Evolutionary conservation across 495 filamentous ascomycete genomes (phyloP).

Genomic region (Hyaloscypha hepaticicola): DNA sequence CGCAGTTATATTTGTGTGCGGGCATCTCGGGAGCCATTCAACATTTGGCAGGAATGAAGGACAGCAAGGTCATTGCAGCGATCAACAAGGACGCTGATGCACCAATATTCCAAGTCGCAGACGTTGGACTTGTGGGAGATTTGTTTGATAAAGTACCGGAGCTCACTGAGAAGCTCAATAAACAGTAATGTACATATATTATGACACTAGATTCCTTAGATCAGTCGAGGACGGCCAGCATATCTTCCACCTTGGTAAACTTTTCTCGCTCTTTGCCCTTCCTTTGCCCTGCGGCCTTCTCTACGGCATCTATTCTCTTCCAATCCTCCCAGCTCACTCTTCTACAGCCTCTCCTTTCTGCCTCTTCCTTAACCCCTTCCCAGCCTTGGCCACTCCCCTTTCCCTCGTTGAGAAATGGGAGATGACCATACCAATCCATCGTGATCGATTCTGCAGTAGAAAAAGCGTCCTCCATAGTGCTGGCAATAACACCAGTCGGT

Average conservation of each 20-base stretch:
- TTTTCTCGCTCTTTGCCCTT: conserved; percentile 84
- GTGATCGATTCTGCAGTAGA: conserved; percentile 79
- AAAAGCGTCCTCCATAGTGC: conserved; percentile 95
- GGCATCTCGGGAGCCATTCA: conserved; percentile 97
- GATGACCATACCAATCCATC: conserved; percentile 58
- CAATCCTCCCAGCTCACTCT: conserved; percentile 81
- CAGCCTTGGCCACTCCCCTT: conserved; percentile 58
- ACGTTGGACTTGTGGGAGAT: conserved; percentile 93
- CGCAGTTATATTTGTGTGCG: conserved; percentile 90
- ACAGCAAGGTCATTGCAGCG: conserved; percentile 98
- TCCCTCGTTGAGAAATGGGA: conserved; percentile 45
- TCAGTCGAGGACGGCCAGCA: conserved; percentile 64
- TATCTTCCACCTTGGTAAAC: conserved; percentile 71
- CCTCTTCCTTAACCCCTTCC: conserved; percentile 65
- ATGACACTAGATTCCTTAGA: conserved; percentile 5
- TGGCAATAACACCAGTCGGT: conserved; percentile 93
- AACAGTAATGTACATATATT: conserved; percentile 46
- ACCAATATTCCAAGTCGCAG: conserved; percentile 97
- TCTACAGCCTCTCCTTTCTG: conserved; percentile 49
- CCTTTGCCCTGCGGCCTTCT: conserved; percentile 62
- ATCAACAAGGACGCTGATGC: conserved; percentile 98
- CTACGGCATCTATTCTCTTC: conserved; percentile 77
- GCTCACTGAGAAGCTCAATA: conserved; percentile 92
- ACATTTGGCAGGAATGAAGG: conserved; percentile 99
- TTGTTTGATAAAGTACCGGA: conserved; percentile 94